Evolutionary conservation across 768 basidiomycete species (phyloP).

Genomic region (Lentinula lateritia): DNA sequence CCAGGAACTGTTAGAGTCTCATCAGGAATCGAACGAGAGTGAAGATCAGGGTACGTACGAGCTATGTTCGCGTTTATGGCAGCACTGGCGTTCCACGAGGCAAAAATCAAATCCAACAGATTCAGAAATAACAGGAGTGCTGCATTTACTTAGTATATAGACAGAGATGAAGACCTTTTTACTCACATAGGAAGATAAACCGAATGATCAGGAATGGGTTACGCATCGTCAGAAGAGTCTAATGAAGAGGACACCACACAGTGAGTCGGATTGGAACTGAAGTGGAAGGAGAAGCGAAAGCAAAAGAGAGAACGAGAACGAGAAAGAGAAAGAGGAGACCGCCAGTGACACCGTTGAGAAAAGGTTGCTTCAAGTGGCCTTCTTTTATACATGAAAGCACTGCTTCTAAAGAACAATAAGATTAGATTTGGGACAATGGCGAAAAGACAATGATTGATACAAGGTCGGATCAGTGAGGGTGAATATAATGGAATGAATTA

Average conservation of each 20-base stretch:
- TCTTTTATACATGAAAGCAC: background rate
- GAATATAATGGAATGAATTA: background rate
- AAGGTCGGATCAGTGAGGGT: background rate
- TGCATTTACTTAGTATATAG: slow-evolving; percentile 12
- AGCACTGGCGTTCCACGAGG: slow-evolving; percentile 50
- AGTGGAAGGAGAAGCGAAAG: background rate
- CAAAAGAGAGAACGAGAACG: background rate
- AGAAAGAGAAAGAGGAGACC: background rate
- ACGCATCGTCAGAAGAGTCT: slow-evolving; percentile 23
- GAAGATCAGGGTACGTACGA: slow-evolving; percentile 23
- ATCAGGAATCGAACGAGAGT: background rate
- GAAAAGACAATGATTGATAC: background rate
- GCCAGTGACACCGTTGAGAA: slow-evolving; percentile 5
- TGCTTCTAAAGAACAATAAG: background rate
- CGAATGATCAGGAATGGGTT: slow-evolving; percentile 55
- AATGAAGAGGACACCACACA: background rate
- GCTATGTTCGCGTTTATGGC: slow-evolving; percentile 25
- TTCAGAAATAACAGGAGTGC: slow-evolving; percentile 47
- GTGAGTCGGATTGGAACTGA: background rate
- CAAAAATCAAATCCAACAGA: slow-evolving; percentile 47
- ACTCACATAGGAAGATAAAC: slow-evolving; percentile 52
- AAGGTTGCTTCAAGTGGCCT: background rate
- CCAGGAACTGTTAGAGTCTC: slow-evolving; percentile 31
- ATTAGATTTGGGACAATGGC: background rate
- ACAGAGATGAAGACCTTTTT: background rate